A percentile compares a stretch with the other conserved stretches of the same genome.
Conservation (phyloP, 1,284 basidiomycete species). For the Phlebopus sp. region DNA sequence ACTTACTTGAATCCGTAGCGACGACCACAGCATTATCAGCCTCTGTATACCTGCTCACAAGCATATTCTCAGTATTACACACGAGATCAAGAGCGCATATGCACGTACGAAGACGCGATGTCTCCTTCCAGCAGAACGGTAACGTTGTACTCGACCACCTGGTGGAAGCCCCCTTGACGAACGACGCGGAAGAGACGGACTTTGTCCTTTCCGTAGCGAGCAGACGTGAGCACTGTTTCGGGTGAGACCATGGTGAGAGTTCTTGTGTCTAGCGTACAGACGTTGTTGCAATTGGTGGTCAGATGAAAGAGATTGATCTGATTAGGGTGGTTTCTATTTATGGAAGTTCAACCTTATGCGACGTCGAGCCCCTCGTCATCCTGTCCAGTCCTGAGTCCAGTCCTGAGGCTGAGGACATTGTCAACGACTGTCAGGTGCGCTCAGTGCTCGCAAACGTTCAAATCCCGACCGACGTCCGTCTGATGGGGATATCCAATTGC, state of each 20-base stretch:
- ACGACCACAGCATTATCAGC: constrained; percentile 85
- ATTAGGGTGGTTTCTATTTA: too few species aligned
- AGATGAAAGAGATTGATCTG: too few species aligned
- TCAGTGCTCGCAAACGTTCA: too few species aligned
- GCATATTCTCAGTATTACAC: not conserved
- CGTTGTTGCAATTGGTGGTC: too few species aligned
- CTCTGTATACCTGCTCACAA: constrained; percentile 61
- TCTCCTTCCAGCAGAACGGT: constrained; percentile 77
- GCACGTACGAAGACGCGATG: constrained; percentile 61
- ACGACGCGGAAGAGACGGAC: constrained; percentile 84
- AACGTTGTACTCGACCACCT: constrained; percentile 81
- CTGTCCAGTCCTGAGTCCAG: too few species aligned
- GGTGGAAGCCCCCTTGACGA: constrained; percentile 64
- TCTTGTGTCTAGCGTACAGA: too few species aligned
- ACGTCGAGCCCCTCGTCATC: too few species aligned
- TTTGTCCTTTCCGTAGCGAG: constrained; percentile 85
- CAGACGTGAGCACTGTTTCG: constrained; percentile 38
- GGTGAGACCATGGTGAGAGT: not conserved
- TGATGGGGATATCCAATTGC: too few species aligned
- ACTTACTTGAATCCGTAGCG: constrained; percentile 83
- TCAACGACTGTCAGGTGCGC: too few species aligned
- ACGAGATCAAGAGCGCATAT: not conserved
- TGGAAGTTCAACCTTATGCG: too few species aligned
- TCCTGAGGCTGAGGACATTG: too few species aligned
- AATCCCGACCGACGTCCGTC: too few species aligned